These are phyloP conservation scores for Phytophthora vignae DNA, from an alignment of 352 stramenopile genomes.

Conservation along the genomic window DNA sequence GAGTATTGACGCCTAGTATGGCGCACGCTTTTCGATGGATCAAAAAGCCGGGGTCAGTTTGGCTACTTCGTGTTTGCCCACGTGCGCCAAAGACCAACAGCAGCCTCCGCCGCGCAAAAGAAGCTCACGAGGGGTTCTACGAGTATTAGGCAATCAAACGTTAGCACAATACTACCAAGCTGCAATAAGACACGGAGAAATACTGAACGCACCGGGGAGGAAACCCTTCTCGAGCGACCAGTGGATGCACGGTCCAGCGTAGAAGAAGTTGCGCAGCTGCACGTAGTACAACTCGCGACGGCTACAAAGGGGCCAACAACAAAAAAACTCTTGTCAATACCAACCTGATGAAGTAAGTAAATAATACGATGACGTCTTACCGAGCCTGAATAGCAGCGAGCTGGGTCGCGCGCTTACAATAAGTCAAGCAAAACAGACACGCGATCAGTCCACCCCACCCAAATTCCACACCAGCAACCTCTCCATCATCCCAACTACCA, in stretches of 20 bases:
- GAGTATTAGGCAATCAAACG: background rate
- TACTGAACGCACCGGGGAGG: slow-evolving; percentile 55
- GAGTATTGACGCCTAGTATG: background rate
- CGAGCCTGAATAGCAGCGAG: slow-evolving; percentile 57
- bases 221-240: slow-evolving; percentile 80
- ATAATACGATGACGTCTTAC: slow-evolving; percentile 23
- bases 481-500: background rate
- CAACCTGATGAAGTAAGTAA: background rate
- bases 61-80: slow-evolving; percentile 63
- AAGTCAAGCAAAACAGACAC: too few species aligned
- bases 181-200: background rate
- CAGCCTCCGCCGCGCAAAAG: slow-evolving; percentile 74
- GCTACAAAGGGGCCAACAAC: slow-evolving; percentile 31
- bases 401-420: slow-evolving; percentile 47
- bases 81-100: slow-evolving; percentile 75
- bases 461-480: background rate
- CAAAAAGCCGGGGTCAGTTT: background rate
- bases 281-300: slow-evolving; percentile 80
- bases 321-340: too few species aligned
- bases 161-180: slow-evolving; percentile 2
- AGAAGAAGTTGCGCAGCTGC: slow-evolving; percentile 85
- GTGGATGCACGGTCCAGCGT: slow-evolving; percentile 81
- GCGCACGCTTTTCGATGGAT: background rate
- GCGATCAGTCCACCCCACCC: too few species aligned
- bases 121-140: slow-evolving; percentile 76